Evolutionary conservation across 208 protist genomes (phyloP).

Genomic region (Phytomonas sp.): DNA sequence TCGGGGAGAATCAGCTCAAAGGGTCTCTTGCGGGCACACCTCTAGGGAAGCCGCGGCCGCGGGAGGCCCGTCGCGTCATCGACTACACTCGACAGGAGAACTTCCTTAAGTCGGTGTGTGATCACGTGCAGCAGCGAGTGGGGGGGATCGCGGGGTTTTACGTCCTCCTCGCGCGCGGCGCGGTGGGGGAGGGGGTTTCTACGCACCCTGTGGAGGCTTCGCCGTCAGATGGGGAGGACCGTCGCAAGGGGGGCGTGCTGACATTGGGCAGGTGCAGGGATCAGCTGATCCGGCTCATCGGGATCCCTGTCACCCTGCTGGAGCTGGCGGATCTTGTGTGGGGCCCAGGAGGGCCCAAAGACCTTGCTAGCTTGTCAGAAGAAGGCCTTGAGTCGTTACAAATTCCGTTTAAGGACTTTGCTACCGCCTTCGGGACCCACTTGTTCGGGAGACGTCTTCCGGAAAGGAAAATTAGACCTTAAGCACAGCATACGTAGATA

Average conservation of each 20-base stretch:
- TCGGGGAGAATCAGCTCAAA: conserved; percentile 27
- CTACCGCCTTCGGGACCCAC: conserved; percentile 52
- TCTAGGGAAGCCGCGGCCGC: conserved; percentile 17
- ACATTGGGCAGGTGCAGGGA: conserved; percentile 48
- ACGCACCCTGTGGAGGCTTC: conserved; percentile 17
- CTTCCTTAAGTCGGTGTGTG: conserved; percentile 66
- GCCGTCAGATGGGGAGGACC: conserved; percentile 9
- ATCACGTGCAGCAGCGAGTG: conserved; percentile 57
- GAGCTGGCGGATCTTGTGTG: conserved; percentile 63
- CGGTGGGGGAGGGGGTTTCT: conserved; percentile 29
- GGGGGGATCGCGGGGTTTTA: conserved; percentile 68
- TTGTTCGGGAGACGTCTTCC: conserved; percentile 25
- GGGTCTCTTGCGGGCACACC: conserved; percentile 14
- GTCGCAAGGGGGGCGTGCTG: conserved; percentile 20
- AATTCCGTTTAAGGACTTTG: conserved; percentile 60
- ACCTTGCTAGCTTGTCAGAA: too few relatives aligned
- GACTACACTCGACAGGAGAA: conserved; percentile 49
- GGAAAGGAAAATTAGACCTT: conserved; percentile 42
- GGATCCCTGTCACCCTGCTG: conserved; percentile 34
- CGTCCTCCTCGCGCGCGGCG: conserved; percentile 56
- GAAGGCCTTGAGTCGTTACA: too few relatives aligned
- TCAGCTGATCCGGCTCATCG: conserved; percentile 62
- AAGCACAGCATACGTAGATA: too few relatives aligned
- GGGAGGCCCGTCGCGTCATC: conserved; percentile 12
- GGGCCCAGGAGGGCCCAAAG: conserved; percentile 13